A percentile compares a stretch with the other conserved stretches of the same genome.
Evolutionary conservation across 2,329 filamentous ascomycete species (phyloP).

Genomic region (Mycosphaerella arachidis): DNA sequence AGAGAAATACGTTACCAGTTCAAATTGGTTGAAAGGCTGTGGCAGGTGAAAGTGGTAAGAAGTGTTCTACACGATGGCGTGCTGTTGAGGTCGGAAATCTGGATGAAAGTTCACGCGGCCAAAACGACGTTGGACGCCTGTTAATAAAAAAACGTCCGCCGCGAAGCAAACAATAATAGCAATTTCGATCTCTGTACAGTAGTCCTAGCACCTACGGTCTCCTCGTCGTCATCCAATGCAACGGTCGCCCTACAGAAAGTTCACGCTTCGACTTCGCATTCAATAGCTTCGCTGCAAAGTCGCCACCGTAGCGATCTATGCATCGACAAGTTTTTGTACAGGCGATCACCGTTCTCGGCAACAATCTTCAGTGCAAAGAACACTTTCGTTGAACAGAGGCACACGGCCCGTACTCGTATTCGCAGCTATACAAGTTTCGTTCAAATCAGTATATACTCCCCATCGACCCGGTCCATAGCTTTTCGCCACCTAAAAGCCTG

Average conservation of each 20-base stretch:
- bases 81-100: not conserved
- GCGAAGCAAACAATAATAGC: too few species aligned
- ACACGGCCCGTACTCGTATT: conserved; percentile 17
- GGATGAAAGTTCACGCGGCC: not conserved
- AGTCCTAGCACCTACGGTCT: too few species aligned
- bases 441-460: conserved; percentile 50
- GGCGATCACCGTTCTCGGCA: too few species aligned
- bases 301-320: too few species aligned
- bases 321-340: too few species aligned
- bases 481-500: conserved; percentile 47
- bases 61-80: not conserved
- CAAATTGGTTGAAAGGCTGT: not conserved
- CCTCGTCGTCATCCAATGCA: too few species aligned
- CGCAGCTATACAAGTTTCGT: not conserved
- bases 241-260: too few species aligned
- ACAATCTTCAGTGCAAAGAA: too few species aligned
- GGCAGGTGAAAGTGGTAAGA: not conserved
- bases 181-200: too few species aligned
- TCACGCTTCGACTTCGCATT: too few species aligned
- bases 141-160: too few species aligned
- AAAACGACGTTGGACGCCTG: not conserved
- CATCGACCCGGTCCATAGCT: conserved; percentile 48
- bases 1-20: not conserved
- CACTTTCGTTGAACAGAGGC: not conserved
- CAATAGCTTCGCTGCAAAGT: too few species aligned